Evolutionary conservation across 1,139 yeast genomes (phyloP).

Genomic region (Saccharomycopsis hybrid): DNA sequence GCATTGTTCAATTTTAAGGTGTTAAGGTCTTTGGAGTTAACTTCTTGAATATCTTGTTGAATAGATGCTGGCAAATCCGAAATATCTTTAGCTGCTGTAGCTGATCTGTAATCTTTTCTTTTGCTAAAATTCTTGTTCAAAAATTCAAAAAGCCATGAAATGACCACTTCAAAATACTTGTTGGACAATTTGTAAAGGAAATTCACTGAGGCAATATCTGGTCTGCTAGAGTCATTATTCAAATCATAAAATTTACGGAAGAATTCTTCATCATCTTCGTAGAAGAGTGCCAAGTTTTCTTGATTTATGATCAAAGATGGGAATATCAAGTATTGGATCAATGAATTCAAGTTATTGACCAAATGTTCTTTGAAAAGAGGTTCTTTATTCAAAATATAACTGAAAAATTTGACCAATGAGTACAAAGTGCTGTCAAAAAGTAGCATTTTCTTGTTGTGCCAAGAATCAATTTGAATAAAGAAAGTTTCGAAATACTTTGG

Average conservation of each 20-base stretch:
- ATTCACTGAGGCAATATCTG: slow-evolving; percentile 78
- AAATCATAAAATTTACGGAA: slow-evolving; percentile 63
- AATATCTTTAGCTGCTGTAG: slow-evolving; percentile 32
- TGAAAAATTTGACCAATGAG: slow-evolving; percentile 54
- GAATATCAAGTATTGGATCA: slow-evolving; percentile 43
- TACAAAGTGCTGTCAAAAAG: slow-evolving; percentile 53
- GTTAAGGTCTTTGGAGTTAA: slow-evolving; percentile 31
- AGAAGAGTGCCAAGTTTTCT: slow-evolving; percentile 54
- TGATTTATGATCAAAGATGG: slow-evolving; percentile 56
- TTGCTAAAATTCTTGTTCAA: slow-evolving; percentile 49
- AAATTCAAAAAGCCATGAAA: slow-evolving; percentile 41
- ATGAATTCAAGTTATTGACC: slow-evolving; percentile 1
- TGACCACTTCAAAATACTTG: slow-evolving; percentile 7
- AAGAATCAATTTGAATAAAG: slow-evolving; percentile 36
- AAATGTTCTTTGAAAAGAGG: slow-evolving; percentile 6
- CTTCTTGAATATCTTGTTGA: background rate
- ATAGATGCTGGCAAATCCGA: slow-evolving; percentile 3
- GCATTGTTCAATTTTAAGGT: slow-evolving; percentile 42
- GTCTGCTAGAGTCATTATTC: slow-evolving; percentile 64
- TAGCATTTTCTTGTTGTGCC: slow-evolving; percentile 56
- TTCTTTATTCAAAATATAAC: slow-evolving; percentile 10
- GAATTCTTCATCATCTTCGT: slow-evolving; percentile 71
- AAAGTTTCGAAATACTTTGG: slow-evolving; percentile 11
- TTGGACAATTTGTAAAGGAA: slow-evolving; percentile 37
- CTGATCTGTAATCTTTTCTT: slow-evolving; percentile 35